Evolutionary conservation across 2,329 filamentous ascomycete genomes (phyloP).

Genomic region (Pestalotiopsis sp.): DNA sequence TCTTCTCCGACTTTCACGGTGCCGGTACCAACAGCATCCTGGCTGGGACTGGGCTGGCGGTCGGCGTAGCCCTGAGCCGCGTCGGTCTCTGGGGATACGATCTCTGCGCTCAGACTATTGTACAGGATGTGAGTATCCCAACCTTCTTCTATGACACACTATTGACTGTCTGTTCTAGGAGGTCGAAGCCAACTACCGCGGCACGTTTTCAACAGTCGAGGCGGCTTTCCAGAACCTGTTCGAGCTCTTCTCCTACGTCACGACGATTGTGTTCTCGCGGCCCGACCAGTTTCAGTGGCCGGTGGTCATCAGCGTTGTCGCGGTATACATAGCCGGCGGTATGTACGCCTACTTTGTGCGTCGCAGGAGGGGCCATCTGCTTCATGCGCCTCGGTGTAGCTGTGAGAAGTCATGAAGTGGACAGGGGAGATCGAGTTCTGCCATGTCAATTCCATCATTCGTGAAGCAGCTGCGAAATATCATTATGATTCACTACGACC

Average conservation of each 20-base stretch:
- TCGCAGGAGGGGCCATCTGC: conserved; percentile 59
- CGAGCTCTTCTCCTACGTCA: conserved; percentile 67
- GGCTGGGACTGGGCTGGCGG: conserved; percentile 51
- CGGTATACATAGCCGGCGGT: conserved; percentile 50
- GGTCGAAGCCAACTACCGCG: conserved; percentile 59
- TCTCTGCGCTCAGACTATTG: conserved; percentile 60
- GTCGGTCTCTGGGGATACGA: conserved; percentile 66
- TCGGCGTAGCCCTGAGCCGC: conserved; percentile 57
- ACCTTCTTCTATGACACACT: background rate
- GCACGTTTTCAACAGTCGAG: conserved; percentile 70
- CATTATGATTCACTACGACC: too few species aligned
- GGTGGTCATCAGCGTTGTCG: conserved; percentile 57
- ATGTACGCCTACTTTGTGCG: conserved; percentile 62
- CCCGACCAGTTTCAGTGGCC: conserved; percentile 70
- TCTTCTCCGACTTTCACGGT: conserved; percentile 34
- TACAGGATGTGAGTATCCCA: conserved; percentile 56
- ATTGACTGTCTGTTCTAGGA: conserved; percentile 40
- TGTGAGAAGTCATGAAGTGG: background rate
- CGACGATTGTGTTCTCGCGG: conserved; percentile 65
- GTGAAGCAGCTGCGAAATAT: too few species aligned
- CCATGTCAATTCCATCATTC: too few species aligned
- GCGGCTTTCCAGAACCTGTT: conserved; percentile 70
- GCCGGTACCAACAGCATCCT: conserved; percentile 25
- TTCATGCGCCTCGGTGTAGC: conserved; percentile 43
- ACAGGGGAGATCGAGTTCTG: background rate